Percentiles rank a stretch among this genome's conserved stretches.
phyloP scores from a whole-genome alignment of 192 early-diverging fungal genomes.

The Physocladia obscura region DNA sequence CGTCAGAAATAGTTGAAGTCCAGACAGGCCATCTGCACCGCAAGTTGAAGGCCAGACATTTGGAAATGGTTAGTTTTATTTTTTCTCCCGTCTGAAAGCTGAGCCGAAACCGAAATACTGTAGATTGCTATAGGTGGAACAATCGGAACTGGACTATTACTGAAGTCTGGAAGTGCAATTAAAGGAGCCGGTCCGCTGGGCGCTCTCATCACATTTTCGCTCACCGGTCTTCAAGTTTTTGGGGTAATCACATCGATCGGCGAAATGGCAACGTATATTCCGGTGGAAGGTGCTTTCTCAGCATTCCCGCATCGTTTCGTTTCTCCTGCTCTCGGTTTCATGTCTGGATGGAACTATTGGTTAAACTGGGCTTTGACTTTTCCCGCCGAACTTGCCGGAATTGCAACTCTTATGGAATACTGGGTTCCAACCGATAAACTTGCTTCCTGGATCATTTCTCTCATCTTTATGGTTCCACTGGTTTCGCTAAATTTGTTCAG shows the following conservation, averaged over 20 bases:
- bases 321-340: conserved; percentile 57
- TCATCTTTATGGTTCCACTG: conserved; percentile 57
- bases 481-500: conserved; percentile 60
- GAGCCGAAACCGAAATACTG: too few species aligned
- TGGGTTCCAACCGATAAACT: conserved; percentile 48
- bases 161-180: conserved; percentile 72
- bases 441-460: conserved; percentile 40
- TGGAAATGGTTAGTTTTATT: too few species aligned
- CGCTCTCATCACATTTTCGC: conserved; percentile 63
- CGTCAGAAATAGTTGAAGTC: too few species aligned
- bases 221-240: conserved; percentile 25
- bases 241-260: conserved; percentile 68
- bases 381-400: conserved; percentile 73
- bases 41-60: conserved; percentile 47
- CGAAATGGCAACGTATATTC: conserved; percentile 68
- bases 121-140: conserved; percentile 78
- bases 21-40: too few species aligned
- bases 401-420: conserved; percentile 69
- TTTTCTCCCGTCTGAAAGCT: too few species aligned
- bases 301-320: conserved; percentile 76
- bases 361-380: conserved; percentile 34
- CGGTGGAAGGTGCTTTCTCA: conserved; percentile 68
- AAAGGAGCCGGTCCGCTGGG: conserved; percentile 73
- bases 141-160: conserved; percentile 73
- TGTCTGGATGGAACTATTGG: conserved; percentile 33